Evolutionary conservation across 768 basidiomycete species (phyloP).

Genomic region (Daedaleopsis sinensis): DNA sequence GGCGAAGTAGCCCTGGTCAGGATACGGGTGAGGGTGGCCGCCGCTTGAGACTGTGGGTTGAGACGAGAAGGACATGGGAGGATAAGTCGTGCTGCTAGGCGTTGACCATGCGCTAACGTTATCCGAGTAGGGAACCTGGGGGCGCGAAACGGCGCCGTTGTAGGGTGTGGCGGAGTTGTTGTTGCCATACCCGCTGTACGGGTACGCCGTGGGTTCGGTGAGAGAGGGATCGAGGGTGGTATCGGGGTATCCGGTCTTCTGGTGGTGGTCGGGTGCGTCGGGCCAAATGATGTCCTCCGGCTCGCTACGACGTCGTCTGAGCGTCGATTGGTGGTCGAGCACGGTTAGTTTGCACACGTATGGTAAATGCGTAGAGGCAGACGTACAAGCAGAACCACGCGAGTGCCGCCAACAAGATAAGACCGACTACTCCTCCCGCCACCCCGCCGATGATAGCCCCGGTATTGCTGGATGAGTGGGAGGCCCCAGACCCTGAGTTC

Average conservation of each 20-base stretch:
- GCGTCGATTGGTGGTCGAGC: neutral
- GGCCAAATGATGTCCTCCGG: conserved; percentile 23
- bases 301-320: conserved; percentile 10
- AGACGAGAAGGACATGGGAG: neutral
- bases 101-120: neutral
- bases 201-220: conserved; percentile 10
- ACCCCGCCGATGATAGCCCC: conserved; percentile 25
- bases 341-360: neutral
- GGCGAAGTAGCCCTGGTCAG: neutral
- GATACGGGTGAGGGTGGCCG: neutral
- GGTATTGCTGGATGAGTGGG: neutral
- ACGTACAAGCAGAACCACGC: conserved; percentile 21
- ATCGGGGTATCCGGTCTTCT: neutral
- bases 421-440: conserved; percentile 18
- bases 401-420: conserved; percentile 15
- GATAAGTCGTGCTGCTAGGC: neutral
- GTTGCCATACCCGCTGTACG: conserved; percentile 5
- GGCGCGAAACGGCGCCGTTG: conserved; percentile 6
- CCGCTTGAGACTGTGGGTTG: neutral
- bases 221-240: conserved; percentile 2
- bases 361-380: neutral
- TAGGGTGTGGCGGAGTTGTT: neutral
- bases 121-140: neutral
- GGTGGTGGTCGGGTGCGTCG: neutral
- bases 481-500: neutral